These are phyloP conservation scores for Flaveria linearis DNA, from an alignment of 129 eudicot genomes.

Conservation along the genomic window DNA sequence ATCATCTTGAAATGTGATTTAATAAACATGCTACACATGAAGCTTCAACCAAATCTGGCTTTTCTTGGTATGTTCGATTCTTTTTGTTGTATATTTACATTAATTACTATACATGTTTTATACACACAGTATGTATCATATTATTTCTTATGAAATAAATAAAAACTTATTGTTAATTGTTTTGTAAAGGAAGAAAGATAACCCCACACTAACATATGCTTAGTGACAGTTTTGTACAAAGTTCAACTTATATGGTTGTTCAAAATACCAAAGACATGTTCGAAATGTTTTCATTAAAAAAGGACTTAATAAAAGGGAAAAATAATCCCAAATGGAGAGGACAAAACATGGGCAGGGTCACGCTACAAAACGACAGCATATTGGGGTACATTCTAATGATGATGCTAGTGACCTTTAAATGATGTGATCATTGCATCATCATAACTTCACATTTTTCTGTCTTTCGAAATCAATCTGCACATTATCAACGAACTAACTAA, in stretches of 20 bases:
- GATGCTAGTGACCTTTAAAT: constrained; percentile 27
- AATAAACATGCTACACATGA: too few species aligned
- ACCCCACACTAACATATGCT: not conserved
- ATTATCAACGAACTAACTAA: not conserved
- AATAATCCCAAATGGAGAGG: constrained; percentile 32
- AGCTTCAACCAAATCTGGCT: too few species aligned
- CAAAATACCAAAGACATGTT: not conserved
- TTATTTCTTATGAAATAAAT: too few species aligned
- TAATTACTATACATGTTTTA: too few species aligned
- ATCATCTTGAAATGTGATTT: too few species aligned
- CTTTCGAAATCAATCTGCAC: not conserved
- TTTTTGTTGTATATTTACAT: too few species aligned
- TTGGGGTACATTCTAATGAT: constrained; percentile 33
- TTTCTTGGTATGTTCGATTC: too few species aligned
- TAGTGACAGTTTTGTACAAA: not conserved
- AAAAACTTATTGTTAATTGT: not conserved
- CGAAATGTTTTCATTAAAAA: not conserved
- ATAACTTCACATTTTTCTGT: constrained; percentile 5
- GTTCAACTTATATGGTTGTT: not conserved
- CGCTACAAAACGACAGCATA: constrained; percentile 36
- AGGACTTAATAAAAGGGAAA: not conserved
- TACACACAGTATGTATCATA: too few species aligned
- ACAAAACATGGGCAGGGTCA: constrained; percentile 40
- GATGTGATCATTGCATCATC: constrained; percentile 34
- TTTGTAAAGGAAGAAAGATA: too few species aligned